Conservation (phyloP, 1,284 basidiomycete genomes). For the Cryptococcus jaspeensis region DNA sequence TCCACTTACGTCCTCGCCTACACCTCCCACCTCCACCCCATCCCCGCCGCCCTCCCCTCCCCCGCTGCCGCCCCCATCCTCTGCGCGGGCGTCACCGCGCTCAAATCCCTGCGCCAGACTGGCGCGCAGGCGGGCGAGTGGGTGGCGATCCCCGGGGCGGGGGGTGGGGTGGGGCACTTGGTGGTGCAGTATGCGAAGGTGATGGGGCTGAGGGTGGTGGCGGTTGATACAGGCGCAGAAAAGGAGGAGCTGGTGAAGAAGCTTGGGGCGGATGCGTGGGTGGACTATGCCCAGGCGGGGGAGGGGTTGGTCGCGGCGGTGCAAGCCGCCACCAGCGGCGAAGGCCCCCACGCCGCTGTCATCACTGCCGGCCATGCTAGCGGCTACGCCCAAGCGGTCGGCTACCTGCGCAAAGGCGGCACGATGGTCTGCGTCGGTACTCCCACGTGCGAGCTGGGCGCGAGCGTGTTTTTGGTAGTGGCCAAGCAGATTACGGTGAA, state of each 20-base stretch:
- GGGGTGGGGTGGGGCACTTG: slow-evolving; percentile 54
- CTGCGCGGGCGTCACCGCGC: slow-evolving; percentile 64
- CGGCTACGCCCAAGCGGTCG: slow-evolving; percentile 69
- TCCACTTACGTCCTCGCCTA: slow-evolving; percentile 67
- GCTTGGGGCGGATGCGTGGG: slow-evolving; percentile 74
- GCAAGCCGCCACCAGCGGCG: slow-evolving; percentile 62
- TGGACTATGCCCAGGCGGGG: slow-evolving; percentile 68
- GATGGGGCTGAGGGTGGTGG: slow-evolving; percentile 75
- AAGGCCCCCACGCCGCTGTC: slow-evolving; percentile 71
- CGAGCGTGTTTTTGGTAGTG: slow-evolving; percentile 74
- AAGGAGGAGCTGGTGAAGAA: slow-evolving; percentile 67
- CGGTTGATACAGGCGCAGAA: slow-evolving; percentile 72
- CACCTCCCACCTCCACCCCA: slow-evolving; percentile 64
- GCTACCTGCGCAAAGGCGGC: slow-evolving; percentile 65
- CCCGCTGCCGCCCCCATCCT: slow-evolving; percentile 75
- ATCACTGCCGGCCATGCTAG: slow-evolving; percentile 57
- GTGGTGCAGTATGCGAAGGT: slow-evolving; percentile 77
- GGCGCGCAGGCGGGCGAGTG: slow-evolving; percentile 68
- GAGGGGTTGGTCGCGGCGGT: slow-evolving; percentile 43
- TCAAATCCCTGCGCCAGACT: slow-evolving; percentile 77
- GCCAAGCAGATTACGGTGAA: slow-evolving; percentile 67
- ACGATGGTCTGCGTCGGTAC: slow-evolving; percentile 72
- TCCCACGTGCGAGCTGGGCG: slow-evolving; percentile 60
- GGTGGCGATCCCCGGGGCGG: slow-evolving; percentile 63
- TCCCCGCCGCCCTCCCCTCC: slow-evolving; percentile 66